Evolutionary conservation across 2,329 filamentous ascomycete genomes (phyloP), one percentile per base, ranked within the genome.

Genomic region (Botrytis hyacinthi): DNA sequence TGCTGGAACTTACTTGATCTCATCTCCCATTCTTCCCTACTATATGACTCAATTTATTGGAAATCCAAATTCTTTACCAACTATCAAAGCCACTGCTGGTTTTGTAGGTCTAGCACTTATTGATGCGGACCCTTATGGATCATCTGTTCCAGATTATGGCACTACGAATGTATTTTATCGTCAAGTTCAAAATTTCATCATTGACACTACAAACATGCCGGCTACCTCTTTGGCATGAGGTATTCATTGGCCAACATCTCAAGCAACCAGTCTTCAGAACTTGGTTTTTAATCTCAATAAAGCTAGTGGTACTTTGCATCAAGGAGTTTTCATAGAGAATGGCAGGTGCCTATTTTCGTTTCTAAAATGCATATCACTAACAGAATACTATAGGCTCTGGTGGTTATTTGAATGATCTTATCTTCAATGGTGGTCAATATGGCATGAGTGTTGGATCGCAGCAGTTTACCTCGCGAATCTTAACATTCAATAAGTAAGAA

Each of bases 21-120:
- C 76, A 26, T 74, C 74, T 12, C 74, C 78, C 0, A 77, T 79
- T 40, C 57, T 76, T 62, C 74, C 75, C 29, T 75, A 73, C 42
- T 79, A 78, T 68, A 76, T 77, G 57, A 79, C 76, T 6, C 74
- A 78, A 42, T 63, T 80, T 26, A 76, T 79, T 69, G 79, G 79
- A 2, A 76, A 80, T 60, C 75, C 78, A 9, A 79, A 77, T 60
- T 61, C 73, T 75, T 82, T 91, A 9, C 94, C 95, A 0, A 90
- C 90, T 0, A 85, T 97, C 82, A 93, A 95, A 84, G 91, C 92
- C 3, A 82, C 89, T 1, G 80, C 89, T 60, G 84, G 85, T 78
- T 98, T 98, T 80, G 77, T 85, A 4, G 95, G 95, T 70, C 95
- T 97, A 85, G 94, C 92, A 57, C 88, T 98, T 67, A 92, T 98